These are phyloP conservation scores for Ilyonectria sp. DNA, from an alignment of 2,329 filamentous ascomycete species.

Conservation along the genomic window DNA sequence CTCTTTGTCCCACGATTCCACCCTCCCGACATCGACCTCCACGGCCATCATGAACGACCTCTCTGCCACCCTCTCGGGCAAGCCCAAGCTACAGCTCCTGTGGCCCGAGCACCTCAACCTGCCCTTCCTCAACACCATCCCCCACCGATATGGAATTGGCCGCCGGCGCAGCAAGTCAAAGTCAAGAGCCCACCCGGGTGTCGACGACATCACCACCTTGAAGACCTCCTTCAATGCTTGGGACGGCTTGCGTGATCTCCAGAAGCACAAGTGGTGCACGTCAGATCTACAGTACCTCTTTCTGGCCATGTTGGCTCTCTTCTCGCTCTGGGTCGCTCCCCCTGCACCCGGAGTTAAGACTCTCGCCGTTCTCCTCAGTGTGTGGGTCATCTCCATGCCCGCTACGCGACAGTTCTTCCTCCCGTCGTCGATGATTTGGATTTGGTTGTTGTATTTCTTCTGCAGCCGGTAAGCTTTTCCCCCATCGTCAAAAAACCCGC, in stretches of 20 bases:
- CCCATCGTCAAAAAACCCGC: constrained; percentile 9
- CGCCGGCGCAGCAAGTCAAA: constrained; percentile 58
- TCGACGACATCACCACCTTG: constrained; percentile 79
- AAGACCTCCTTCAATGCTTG: constrained; percentile 87
- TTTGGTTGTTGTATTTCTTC: constrained; percentile 93
- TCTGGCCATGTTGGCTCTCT: constrained; percentile 81
- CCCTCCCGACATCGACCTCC: constrained; percentile 23
- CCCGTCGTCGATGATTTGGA: constrained; percentile 86
- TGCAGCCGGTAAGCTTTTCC: constrained; percentile 81
- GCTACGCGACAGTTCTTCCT: constrained; percentile 92
- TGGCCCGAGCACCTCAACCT: constrained; percentile 60
- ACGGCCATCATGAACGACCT: constrained; percentile 57
- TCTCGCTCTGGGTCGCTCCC: constrained; percentile 87
- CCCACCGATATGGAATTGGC: constrained; percentile 57
- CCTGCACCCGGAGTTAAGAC: constrained; percentile 86
- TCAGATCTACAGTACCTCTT: constrained; percentile 90
- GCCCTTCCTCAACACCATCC: constrained; percentile 60
- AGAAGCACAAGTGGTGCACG: constrained; percentile 83
- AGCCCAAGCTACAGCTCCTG: constrained; percentile 58
- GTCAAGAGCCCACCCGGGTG: constrained; percentile 53
- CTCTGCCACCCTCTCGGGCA: constrained; percentile 55
- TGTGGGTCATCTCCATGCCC: constrained; percentile 83
- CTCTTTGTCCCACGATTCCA: constrained; percentile 17
- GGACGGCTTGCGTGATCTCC: constrained; percentile 83
- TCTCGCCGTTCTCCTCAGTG: constrained; percentile 75